phyloP scores from a whole-genome alignment of 2,329 filamentous ascomycete genomes.

The Lizonia empirigonia region DNA sequence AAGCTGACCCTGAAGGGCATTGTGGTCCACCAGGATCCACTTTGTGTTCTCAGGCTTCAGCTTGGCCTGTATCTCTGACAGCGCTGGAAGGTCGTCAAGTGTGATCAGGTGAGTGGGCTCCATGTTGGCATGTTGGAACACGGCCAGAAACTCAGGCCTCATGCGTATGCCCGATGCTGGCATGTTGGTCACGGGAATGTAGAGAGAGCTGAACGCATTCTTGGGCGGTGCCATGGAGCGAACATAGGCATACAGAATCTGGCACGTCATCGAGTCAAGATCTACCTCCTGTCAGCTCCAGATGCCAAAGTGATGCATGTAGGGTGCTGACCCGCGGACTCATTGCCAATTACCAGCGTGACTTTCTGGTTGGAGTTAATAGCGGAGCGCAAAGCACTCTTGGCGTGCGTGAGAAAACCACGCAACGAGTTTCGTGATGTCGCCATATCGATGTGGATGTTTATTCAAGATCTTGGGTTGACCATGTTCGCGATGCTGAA shows the following conservation, averaged over 20 bases:
- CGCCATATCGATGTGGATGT: conserved; percentile 39
- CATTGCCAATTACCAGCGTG: conserved; percentile 60
- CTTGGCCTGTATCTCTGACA: conserved; percentile 55
- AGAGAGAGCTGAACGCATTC: conserved; percentile 57
- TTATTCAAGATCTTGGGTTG: neutral
- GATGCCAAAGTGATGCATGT: neutral
- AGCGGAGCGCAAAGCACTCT: conserved; percentile 49
- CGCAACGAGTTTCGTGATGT: conserved; percentile 54
- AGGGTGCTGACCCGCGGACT: conserved; percentile 53
- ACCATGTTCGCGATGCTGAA: neutral
- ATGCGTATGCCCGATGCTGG: conserved; percentile 69
- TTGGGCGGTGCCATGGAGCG: conserved; percentile 62
- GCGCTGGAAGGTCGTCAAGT: conserved; percentile 61
- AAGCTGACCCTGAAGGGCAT: conserved; percentile 69
- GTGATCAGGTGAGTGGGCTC: conserved; percentile 68
- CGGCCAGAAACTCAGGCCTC: conserved; percentile 73
- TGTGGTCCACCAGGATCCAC: conserved; percentile 83
- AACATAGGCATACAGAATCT: conserved; percentile 76
- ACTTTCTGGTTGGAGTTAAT: conserved; percentile 50
- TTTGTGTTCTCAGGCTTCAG: conserved; percentile 62
- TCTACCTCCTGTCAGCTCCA: conserved; percentile 56
- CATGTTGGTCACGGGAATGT: conserved; percentile 77
- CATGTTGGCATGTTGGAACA: conserved; percentile 67
- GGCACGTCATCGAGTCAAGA: conserved; percentile 78
- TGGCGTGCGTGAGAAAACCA: conserved; percentile 55